Base-by-base conservation (phyloP, 345 rosid genomes). In the Balakata baccata region DNA sequence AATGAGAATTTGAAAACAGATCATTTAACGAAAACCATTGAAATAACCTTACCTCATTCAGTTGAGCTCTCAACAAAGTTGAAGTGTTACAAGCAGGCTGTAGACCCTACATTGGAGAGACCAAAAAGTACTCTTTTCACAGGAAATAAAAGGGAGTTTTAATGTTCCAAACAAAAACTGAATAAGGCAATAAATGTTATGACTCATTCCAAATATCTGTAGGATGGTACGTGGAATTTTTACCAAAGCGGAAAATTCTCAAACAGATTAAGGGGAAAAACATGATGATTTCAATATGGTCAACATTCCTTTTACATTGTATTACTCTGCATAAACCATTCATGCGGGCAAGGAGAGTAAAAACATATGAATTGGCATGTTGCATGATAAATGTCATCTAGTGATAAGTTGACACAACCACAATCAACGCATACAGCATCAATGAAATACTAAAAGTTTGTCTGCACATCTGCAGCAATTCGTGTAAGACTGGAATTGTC, bases 1-100 rank as follows among this genome's bases (percentile, higher is more conserved):
- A 86, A 67, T 22, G 11, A 52, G 59, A 71, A 63, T 72, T 70
- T 7, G 85, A 78, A 81, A 77, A 75, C 47, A 82, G 68, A 84
- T 75, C 74, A 77, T 75, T 80, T 34, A 77, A 75, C 46, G 67
- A 74, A 86, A 82, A 84, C 75, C 68, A 71, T 23, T 75, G 79
- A 67, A 53, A 74, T 72, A 69, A 69, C 38, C 81, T 84, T 80
- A 90, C 94, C 90, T 92, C 89, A 69, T 88, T 85, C 71, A 86
- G 64, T 78, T 89, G 92, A 54, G 87, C 86, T 81, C 82, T 92
- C 78, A 88, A 86, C 58, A 86, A 84, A 70, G 79, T 64, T 45
- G 77, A 74, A 63, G 72, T 64, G 69, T 80, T 84, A 49, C 70
- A 81, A 83, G 78, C 76, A 75, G 72, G 86, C 81, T 68, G 85